Conservation (phyloP, 23 red algal species). For the Gracilaria caudata region DNA sequence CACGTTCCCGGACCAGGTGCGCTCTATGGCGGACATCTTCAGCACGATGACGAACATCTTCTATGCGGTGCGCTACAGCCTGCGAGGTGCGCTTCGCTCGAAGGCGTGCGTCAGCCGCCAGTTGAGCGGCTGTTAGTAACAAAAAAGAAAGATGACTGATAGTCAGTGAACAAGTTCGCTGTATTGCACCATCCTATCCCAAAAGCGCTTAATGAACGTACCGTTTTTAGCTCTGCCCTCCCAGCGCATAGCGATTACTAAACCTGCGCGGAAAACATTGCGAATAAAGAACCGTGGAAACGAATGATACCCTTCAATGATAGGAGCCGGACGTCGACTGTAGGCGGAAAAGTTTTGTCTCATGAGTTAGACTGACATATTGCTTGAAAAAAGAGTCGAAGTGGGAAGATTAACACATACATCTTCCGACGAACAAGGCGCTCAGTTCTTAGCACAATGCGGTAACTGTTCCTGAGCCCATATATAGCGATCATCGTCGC, state of each 20-base stretch:
- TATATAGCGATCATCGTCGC: constrained; percentile 89
- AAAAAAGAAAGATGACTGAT: background rate
- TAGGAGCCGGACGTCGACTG: constrained; percentile 56
- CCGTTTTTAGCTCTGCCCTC: constrained; percentile 78
- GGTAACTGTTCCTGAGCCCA: constrained; percentile 81
- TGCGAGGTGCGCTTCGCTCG: constrained; percentile 45
- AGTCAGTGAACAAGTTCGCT: background rate
- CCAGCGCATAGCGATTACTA: constrained; percentile 75
- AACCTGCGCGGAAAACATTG: constrained; percentile 72
- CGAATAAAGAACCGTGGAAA: constrained; percentile 81
- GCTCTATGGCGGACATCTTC: constrained; percentile 46
- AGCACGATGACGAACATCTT: constrained; percentile 32
- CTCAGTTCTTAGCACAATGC: constrained; percentile 78
- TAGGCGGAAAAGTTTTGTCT: background rate
- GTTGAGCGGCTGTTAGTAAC: constrained; percentile 36
- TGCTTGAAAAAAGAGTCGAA: background rate
- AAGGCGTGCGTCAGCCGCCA: constrained; percentile 62
- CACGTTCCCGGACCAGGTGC: constrained; percentile 27
- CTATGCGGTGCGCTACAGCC: constrained; percentile 33
- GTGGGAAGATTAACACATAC: constrained; percentile 32
- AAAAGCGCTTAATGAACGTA: constrained; percentile 2
- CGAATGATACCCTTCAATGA: constrained; percentile 53
- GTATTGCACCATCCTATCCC: background rate
- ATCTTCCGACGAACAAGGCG: constrained; percentile 60
- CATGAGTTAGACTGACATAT: background rate